Base-by-base conservation (phyloP, 805 yeast genomes). In the Ogataea trehaloabstinens region DNA sequence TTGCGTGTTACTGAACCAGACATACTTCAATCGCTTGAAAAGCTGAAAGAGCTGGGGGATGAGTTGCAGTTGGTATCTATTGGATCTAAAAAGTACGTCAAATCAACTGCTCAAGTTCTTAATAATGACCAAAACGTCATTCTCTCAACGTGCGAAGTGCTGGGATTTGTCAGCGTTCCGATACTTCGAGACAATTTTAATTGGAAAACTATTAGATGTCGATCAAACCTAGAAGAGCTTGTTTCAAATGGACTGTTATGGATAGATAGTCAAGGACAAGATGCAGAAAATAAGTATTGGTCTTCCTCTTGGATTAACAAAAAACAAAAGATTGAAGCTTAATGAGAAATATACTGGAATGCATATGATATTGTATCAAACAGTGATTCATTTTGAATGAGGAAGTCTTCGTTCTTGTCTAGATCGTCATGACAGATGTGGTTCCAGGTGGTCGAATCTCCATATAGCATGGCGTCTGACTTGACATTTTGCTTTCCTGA, bases 361-460 rank as follows among this genome's bases (percentile, higher is more conserved):
- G 87, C 95, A 63, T 81, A 93, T 37, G 89, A 76, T 16, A 93
- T 79, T 34, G 85, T 88, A 27, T 78, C 72, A 49, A 73, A 74
- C 16, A 75, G 72, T 15, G 72, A 65, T 58, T 93, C 99, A 53
- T 85, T 88, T 47, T 78, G 74, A 43, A 93, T 66, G 35, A 93
- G 65, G 44, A 77, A 73, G 56, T 93, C 99, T 51, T 88, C 85
- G 16, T 90, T 85, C 22, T 66, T 63, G 19, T 60, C 66, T 54
- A 93, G 67, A 2, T 74, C 78, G 3, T 68, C 73, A 43, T 74
- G 85, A 44, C 81, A 75, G 41, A 86, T 70, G 65, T 93, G 99
- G 59, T 93, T 91, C 99, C 99, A 91, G 0, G 97, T 82, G 0
- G 97, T 93, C 0, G 98, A 86, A 63, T 93, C 99, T 47, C 99